Evolutionary conservation across 1,284 basidiomycete species (phyloP).

Genomic region (Ustilago sp.): DNA sequence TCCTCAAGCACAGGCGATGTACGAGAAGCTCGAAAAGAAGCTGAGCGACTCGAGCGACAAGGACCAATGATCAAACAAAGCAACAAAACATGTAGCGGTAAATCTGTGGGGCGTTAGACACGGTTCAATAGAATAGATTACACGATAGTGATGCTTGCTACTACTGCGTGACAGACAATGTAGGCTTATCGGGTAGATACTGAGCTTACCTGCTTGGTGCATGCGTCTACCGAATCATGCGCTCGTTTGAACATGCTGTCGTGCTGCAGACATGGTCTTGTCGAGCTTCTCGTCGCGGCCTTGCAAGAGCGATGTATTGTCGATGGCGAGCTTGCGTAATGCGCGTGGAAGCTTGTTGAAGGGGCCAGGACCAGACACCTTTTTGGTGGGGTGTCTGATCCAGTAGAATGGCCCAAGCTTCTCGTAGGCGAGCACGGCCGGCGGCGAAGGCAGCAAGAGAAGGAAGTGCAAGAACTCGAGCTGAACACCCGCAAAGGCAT

Average conservation of each 20-base stretch:
- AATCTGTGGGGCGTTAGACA: neutral
- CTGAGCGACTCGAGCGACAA: conserved; percentile 21
- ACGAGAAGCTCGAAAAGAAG: conserved; percentile 43
- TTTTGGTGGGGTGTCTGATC: conserved; percentile 40
- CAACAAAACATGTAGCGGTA: neutral
- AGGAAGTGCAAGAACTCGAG: conserved; percentile 44
- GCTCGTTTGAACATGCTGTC: conserved; percentile 6
- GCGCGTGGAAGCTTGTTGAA: conserved; percentile 24
- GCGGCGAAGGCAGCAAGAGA: conserved; percentile 27
- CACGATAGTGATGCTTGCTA: neutral
- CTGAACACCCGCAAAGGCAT: conserved; percentile 26
- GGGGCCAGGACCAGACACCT: conserved; percentile 27
- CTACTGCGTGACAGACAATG: neutral
- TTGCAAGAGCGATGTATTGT: conserved; percentile 23
- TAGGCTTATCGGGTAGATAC: neutral
- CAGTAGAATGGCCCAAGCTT: conserved; percentile 46
- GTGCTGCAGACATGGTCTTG: conserved; percentile 31
- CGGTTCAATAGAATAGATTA: neutral
- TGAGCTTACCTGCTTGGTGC: conserved; percentile 1
- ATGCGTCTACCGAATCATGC: neutral
- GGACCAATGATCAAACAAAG: neutral
- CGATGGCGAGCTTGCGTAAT: conserved; percentile 35
- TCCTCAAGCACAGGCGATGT: conserved; percentile 48
- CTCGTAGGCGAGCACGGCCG: conserved; percentile 17
- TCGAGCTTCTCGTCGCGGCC: conserved; percentile 25